Base-by-base conservation (phyloP, 306 rosid species). In the Fragaria nilgerrensis region DNA sequence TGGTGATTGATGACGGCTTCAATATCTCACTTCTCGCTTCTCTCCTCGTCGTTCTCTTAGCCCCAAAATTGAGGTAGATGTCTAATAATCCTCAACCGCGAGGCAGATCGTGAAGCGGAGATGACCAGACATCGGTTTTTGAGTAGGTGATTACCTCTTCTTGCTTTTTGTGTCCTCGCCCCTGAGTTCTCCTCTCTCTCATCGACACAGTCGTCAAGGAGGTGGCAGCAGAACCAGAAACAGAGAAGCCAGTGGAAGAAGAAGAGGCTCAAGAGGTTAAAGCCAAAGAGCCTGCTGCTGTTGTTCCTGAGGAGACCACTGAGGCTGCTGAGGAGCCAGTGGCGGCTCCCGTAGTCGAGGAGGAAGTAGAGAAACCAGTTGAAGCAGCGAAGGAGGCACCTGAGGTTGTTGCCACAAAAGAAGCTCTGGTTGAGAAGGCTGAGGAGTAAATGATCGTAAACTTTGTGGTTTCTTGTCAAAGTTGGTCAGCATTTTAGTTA, bases 361-460 rank as follows among this genome's bases (percentile, higher is more conserved):
- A 83, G 41, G 44, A 63, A 34, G 69, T 7, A 69, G 83, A 84
- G 81, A 84, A 85, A 80, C 43, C 79, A 68, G 85, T 67, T 36
- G 89, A 88, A 53, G 14, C 80, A 82, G 81, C 70, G 68, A 85
- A 25, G 56, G 88, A 84, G 77, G 62, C 44, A 6, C 27, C 47
- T 65, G 70, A 36, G 25, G 70, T 65, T 59, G 66, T 56, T 32
- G 43, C n/a, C 41, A 58, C 84, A 37, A 79, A 77, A 45, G 86
- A 79, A 64, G 81, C 74, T 59, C 78, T 84, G 1, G 69, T 68
- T 83, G 91, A 86, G 86, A 89, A 85, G 79, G 49, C 79, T 39
- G n/a, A n/a, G n/a, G 96, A 89, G 23, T 94, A 82, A 75, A 41
- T 69, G 72, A 37, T 19, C 56, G 23, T 64, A 32, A 29, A 63